Evolutionary conservation across 1,284 basidiomycete species (phyloP).

Genomic region (Moesziomyces antarcticus): DNA sequence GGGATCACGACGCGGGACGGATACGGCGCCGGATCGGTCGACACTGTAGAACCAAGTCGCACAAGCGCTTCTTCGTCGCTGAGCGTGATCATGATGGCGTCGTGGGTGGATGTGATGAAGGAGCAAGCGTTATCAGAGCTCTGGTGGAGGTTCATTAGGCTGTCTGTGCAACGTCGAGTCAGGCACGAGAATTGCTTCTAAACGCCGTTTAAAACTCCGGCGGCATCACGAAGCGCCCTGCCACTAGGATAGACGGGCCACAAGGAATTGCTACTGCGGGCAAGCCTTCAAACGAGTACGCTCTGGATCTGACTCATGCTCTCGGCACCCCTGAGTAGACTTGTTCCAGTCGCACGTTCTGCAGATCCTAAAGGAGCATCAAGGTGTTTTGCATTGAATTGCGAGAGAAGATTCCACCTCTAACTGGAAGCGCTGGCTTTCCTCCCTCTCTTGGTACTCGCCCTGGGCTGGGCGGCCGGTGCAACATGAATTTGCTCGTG

Average conservation of each 20-base stretch:
- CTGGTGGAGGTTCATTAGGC: background rate
- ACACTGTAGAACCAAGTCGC: conserved; percentile 25
- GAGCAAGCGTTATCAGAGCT: too few relatives aligned
- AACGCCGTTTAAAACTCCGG: conserved; percentile 1
- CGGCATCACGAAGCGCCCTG: background rate
- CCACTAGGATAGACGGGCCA: too few relatives aligned
- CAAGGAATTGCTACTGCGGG: too few relatives aligned
- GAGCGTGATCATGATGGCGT: conserved; percentile 12
- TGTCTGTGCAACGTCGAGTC: conserved; percentile 2
- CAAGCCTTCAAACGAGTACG: too few relatives aligned
- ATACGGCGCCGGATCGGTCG: conserved; percentile 12
- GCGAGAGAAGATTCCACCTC: background rate
- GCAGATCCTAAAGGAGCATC: too few relatives aligned
- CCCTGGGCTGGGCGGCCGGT: background rate
- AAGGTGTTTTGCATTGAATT: background rate
- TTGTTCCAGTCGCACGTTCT: too few relatives aligned
- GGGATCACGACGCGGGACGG: conserved; percentile 20
- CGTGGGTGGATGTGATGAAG: background rate
- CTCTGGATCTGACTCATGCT: too few relatives aligned
- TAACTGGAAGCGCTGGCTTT: background rate
- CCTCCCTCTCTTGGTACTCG: conserved; percentile 10
- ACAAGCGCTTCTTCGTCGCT: conserved; percentile 30
- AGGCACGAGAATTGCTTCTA: background rate
- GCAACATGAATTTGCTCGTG: conserved; percentile 37
- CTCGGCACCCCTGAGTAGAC: too few relatives aligned